Percentiles rank a stretch among this genome's conserved stretches.
Evolutionary conservation across 78 protist genomes (phyloP).

Genomic region (Dictyostelium brefeldianum): DNA sequence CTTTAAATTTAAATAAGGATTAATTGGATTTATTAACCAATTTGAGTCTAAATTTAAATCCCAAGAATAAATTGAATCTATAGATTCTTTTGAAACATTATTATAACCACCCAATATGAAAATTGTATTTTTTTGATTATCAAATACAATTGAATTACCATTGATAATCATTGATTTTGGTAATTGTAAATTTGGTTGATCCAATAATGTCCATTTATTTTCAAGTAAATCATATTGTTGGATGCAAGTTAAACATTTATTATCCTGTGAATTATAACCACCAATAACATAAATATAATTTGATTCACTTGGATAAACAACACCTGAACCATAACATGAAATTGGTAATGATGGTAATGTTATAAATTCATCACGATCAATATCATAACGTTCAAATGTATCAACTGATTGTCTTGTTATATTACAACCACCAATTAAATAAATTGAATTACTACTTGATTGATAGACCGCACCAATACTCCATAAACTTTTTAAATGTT

Average conservation of each 20-base stretch:
- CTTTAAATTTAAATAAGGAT: slow-evolving; percentile 13
- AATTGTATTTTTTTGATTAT: neutral
- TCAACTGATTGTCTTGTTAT: slow-evolving; percentile 37
- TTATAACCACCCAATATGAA: slow-evolving; percentile 58
- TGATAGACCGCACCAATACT: neutral
- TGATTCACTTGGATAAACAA: neutral
- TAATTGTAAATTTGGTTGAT: neutral
- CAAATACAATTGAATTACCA: slow-evolving; percentile 47
- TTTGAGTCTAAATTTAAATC: neutral
- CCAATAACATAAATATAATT: slow-evolving; percentile 58
- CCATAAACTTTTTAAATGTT: neutral
- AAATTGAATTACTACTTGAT: slow-evolving; percentile 21
- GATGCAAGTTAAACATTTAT: slow-evolving; percentile 18
- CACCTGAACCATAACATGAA: slow-evolving; percentile 8
- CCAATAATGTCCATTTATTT: slow-evolving; percentile 29
- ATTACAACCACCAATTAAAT: slow-evolving; percentile 67
- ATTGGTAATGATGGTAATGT: slow-evolving; percentile 12
- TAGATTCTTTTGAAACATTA: slow-evolving; percentile 33
- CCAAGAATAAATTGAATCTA: neutral
- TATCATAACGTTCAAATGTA: slow-evolving; percentile 57
- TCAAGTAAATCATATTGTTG: slow-evolving; percentile 21
- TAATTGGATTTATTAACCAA: neutral
- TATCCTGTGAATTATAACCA: slow-evolving; percentile 40
- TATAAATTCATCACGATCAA: slow-evolving; percentile 29
- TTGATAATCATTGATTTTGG: slow-evolving; percentile 34